Evolutionary conservation across 2,329 filamentous ascomycete species (phyloP).

Genomic region (Trichoderma sp.): DNA sequence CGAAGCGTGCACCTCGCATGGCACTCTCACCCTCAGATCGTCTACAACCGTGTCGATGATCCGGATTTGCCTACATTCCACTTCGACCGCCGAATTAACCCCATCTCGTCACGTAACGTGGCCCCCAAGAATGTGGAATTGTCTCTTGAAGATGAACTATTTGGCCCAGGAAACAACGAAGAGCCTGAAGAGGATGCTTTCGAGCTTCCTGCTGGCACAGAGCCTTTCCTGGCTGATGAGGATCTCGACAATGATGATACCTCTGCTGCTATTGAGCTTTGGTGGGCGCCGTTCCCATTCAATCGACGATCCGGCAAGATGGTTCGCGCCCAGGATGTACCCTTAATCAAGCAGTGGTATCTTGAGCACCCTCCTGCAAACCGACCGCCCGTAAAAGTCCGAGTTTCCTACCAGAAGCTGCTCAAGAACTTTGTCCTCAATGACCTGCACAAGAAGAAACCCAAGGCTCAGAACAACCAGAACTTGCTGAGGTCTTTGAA

Average conservation of each 20-base stretch:
- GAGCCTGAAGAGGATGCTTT: constrained; percentile 79
- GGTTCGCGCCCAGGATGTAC: constrained; percentile 95
- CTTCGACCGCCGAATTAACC: constrained; percentile 96
- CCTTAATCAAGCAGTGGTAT: constrained; percentile 97
- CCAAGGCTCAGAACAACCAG: constrained; percentile 94
- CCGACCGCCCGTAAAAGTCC: constrained; percentile 87
- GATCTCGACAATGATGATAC: constrained; percentile 88
- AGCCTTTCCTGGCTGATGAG: constrained; percentile 88
- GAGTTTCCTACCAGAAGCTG: constrained; percentile 97
- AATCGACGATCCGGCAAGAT: constrained; percentile 90
- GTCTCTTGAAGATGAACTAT: constrained; percentile 90
- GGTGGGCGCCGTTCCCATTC: constrained; percentile 98
- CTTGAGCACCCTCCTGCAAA: constrained; percentile 88
- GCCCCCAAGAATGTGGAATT: constrained; percentile 90
- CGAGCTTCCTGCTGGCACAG: constrained; percentile 71
- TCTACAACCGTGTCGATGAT: constrained; percentile 85
- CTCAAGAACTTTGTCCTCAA: constrained; percentile 96
- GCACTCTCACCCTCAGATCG: constrained; percentile 90
- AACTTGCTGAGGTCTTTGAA: constrained; percentile 86
- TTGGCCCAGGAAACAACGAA: constrained; percentile 73
- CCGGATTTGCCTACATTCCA: constrained; percentile 91
- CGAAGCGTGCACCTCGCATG: constrained; percentile 89
- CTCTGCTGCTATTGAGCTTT: constrained; percentile 83
- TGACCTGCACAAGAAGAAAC: constrained; percentile 91
- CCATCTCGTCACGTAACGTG: constrained; percentile 91